phyloP scores from a whole-genome alignment of 176 grass and related monocot species.

The Carex myosuroides region DNA sequence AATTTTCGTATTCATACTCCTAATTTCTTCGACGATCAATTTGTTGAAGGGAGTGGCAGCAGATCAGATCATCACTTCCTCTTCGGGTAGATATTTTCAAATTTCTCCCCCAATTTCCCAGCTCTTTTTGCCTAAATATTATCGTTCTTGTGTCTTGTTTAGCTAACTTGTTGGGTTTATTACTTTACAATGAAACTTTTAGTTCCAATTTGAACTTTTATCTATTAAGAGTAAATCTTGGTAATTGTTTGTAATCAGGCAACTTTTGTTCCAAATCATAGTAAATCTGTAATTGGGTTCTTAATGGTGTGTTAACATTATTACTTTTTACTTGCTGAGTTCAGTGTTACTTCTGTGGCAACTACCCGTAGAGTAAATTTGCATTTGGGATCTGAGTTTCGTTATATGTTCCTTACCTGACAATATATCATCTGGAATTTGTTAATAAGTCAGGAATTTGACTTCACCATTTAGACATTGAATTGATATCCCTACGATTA shows the following conservation, averaged over 20 bases:
- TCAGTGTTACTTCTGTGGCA: background rate
- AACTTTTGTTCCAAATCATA: background rate
- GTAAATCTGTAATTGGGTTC: background rate
- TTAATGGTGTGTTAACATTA: background rate
- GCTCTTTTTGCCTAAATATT: background rate
- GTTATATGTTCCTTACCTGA: background rate
- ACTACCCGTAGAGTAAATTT: background rate
- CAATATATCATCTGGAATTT: background rate
- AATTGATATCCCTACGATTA: background rate
- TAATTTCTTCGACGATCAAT: background rate
- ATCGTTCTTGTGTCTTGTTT: background rate
- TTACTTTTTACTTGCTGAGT: background rate
- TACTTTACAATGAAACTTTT: background rate
- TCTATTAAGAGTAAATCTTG: background rate
- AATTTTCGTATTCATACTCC: background rate
- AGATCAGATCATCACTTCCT: constrained; percentile 19
- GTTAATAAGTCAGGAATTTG: background rate
- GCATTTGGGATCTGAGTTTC: background rate
- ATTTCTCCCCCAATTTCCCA: background rate
- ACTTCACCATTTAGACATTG: too few species aligned
- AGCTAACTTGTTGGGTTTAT: background rate
- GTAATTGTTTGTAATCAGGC: background rate
- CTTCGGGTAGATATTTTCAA: constrained; percentile 12
- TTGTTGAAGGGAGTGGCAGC: background rate
- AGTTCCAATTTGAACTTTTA: background rate